Percentiles rank a stretch among this genome's conserved stretches.
phyloP scores from a whole-genome alignment of 306 rosid genomes.

The Trichosanthes cucumerina region DNA sequence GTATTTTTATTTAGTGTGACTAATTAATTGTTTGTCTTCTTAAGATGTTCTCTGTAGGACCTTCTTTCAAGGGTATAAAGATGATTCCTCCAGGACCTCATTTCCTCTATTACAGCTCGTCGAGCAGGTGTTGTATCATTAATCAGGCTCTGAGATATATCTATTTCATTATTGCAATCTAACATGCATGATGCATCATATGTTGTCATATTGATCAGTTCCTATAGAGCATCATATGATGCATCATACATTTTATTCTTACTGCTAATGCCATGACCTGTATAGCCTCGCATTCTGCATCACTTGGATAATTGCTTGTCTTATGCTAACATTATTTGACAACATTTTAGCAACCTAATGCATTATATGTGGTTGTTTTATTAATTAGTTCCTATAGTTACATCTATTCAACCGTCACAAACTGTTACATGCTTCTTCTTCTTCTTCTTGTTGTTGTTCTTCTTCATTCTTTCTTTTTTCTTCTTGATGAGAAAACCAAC shows the following conservation, averaged over 20 bases:
- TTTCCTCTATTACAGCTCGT: slow-evolving; percentile 75
- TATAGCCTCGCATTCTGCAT: background rate
- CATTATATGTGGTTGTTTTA: background rate
- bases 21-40: slow-evolving; percentile 11
- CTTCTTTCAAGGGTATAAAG: slow-evolving; percentile 79
- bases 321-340: background rate
- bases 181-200: background rate
- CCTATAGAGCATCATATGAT: background rate
- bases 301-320: background rate
- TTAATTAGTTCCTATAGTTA: background rate
- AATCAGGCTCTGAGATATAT: background rate
- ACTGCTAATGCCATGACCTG: background rate
- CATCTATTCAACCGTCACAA: too few relatives aligned
- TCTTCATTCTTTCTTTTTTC: too few relatives aligned
- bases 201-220: background rate
- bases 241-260: background rate
- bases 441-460: background rate
- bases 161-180: background rate
- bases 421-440: background rate
- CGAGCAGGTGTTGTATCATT: slow-evolving; percentile 46
- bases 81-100: slow-evolving; percentile 92
- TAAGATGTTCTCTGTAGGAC: slow-evolving; percentile 69
- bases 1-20: background rate
- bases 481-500: background rate
- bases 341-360: background rate